Percentiles rank a stretch among this genome's conserved stretches.
Conservation (phyloP, 768 basidiomycete genomes). For the Pseudohyphozyma bogoriensis region DNA sequence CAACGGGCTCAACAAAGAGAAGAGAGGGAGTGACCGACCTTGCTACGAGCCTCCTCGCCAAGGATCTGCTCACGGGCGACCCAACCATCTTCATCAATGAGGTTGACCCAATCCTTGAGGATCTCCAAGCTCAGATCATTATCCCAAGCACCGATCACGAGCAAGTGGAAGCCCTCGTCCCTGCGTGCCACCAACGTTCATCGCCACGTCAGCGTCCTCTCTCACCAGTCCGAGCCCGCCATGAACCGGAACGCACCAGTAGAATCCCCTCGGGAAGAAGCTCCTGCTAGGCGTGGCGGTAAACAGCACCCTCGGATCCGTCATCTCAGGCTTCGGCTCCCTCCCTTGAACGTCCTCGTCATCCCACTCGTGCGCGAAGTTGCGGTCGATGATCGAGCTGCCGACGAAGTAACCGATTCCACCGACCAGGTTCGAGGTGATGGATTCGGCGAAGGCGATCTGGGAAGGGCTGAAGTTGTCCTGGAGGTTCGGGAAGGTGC, state of each 20-base stretch:
- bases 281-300: slow-evolving; percentile 92
- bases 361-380: slow-evolving; percentile 86
- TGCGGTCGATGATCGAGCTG: slow-evolving; percentile 69
- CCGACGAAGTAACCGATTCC: slow-evolving; percentile 95
- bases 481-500: slow-evolving; percentile 60
- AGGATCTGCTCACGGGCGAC: slow-evolving; percentile 92
- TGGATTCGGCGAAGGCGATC: slow-evolving; percentile 67
- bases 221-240: not conserved
- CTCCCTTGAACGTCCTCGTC: slow-evolving; percentile 48
- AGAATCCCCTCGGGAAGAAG: slow-evolving; percentile 96
- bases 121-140: slow-evolving; percentile 83
- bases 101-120: slow-evolving; percentile 73
- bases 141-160: slow-evolving; percentile 87
- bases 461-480: slow-evolving; percentile 46
- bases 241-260: slow-evolving; percentile 47
- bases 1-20: not conserved
- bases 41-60: slow-evolving; percentile 91
- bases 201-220: slow-evolving; percentile 39
- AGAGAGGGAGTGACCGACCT: slow-evolving; percentile 42
- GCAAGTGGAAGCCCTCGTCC: slow-evolving; percentile 95
- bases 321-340: slow-evolving; percentile 41
- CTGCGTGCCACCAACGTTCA: slow-evolving; percentile 39
- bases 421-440: slow-evolving; percentile 83
- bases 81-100: slow-evolving; percentile 93
- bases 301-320: slow-evolving; percentile 63